Conservation (phyloP, 352 stramenopile genomes). For the Aphanomyces euteiches region DNA sequence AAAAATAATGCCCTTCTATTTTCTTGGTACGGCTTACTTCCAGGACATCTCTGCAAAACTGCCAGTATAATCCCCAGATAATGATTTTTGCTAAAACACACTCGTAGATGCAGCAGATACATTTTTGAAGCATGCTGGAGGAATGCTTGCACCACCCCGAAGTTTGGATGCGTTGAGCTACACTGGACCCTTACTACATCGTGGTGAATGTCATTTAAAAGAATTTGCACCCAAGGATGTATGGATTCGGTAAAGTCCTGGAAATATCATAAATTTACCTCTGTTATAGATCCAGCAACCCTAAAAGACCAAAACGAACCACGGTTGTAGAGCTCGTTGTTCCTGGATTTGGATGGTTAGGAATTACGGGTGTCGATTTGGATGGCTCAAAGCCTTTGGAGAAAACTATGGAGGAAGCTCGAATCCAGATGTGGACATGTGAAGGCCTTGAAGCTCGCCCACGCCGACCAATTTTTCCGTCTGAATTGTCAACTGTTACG, state of each 20-base stretch:
- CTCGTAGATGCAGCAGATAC: slow-evolving; percentile 55
- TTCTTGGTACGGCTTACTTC: slow-evolving; percentile 79
- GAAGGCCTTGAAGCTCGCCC: slow-evolving; percentile 54
- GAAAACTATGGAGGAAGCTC: slow-evolving; percentile 56
- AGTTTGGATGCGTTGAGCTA: slow-evolving; percentile 75
- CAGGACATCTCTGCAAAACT: slow-evolving; percentile 77
- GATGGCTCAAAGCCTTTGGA: slow-evolving; percentile 62
- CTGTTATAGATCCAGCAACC: slow-evolving; percentile 55
- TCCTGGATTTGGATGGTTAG: slow-evolving; percentile 76
- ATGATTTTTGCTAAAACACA: slow-evolving; percentile 5
- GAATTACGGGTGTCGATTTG: slow-evolving; percentile 73
- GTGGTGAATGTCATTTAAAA: slow-evolving; percentile 56
- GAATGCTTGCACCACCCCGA: slow-evolving; percentile 68
- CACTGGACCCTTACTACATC: slow-evolving; percentile 54
- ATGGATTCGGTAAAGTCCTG: slow-evolving; percentile 27
- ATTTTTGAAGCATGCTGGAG: slow-evolving; percentile 74
- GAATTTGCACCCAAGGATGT: slow-evolving; percentile 66
- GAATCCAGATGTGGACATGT: slow-evolving; percentile 62
- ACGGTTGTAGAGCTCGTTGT: slow-evolving; percentile 74
- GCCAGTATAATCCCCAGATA: slow-evolving; percentile 47
- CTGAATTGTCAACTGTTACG: slow-evolving; percentile 74
- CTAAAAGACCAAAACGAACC: slow-evolving; percentile 74
- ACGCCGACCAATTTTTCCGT: slow-evolving; percentile 67
- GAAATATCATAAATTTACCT: background rate
- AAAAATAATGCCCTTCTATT: slow-evolving; percentile 63